A percentile compares a stretch with the other conserved stretches of the same genome.
These are phyloP conservation scores for Cladosporium oxysporum DNA, from an alignment of 2,329 filamentous ascomycete species.

Conservation along the genomic window DNA sequence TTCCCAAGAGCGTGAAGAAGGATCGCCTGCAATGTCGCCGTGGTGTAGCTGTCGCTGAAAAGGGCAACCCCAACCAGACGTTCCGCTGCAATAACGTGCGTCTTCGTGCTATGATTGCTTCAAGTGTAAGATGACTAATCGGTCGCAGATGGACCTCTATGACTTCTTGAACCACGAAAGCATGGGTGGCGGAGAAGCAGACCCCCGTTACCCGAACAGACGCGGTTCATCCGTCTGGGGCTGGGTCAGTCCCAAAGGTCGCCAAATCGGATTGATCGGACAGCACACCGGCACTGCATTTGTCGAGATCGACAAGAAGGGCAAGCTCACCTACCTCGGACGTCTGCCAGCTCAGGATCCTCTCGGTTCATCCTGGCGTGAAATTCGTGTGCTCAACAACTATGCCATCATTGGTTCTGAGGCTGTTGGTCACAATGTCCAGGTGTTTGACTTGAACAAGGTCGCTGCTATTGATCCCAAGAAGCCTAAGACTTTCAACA, in stretches of 20 bases:
- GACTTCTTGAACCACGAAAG: slow-evolving; percentile 44
- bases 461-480: slow-evolving; percentile 36
- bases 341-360: slow-evolving; percentile 47
- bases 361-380: slow-evolving; percentile 38
- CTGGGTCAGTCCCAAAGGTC: slow-evolving; percentile 51
- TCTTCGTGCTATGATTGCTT: not conserved
- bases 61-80: slow-evolving; percentile 38
- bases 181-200: slow-evolving; percentile 36
- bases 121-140: not conserved
- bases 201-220: slow-evolving; percentile 33
- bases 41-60: slow-evolving; percentile 40
- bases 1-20: slow-evolving; percentile 29
- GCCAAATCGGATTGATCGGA: slow-evolving; percentile 53
- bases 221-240: slow-evolving; percentile 49
- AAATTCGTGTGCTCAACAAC: slow-evolving; percentile 43
- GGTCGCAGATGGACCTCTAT: slow-evolving; percentile 38
- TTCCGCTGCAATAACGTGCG: slow-evolving; percentile 43
- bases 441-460: slow-evolving; percentile 55
- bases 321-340: slow-evolving; percentile 51
- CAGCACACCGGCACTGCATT: slow-evolving; percentile 54
- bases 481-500: slow-evolving; percentile 43
- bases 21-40: slow-evolving; percentile 39
- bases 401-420: slow-evolving; percentile 47
- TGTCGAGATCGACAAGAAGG: slow-evolving; percentile 48
- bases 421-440: slow-evolving; percentile 50